A percentile compares a stretch with the other conserved stretches of the same genome.
phyloP scores from a whole-genome alignment of 352 stramenopile species.

The Phytophthora pini region DNA sequence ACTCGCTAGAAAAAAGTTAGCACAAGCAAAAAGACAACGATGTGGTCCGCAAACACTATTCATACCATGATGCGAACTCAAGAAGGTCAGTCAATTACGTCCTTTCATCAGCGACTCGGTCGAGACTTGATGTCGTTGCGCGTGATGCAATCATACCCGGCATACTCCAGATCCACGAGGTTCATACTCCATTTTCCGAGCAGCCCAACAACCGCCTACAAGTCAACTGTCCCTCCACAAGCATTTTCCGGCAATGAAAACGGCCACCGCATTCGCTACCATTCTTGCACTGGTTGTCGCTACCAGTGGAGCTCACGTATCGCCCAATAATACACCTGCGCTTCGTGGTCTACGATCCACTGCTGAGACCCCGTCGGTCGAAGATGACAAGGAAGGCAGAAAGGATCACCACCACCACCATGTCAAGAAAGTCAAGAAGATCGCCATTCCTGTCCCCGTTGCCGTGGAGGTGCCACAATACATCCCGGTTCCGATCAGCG shows the following conservation, averaged over 20 bases:
- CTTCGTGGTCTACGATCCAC: slow-evolving; percentile 12
- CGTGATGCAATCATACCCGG: not conserved
- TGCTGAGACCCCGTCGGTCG: slow-evolving; percentile 9
- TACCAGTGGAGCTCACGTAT: slow-evolving; percentile 5
- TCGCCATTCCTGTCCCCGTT: slow-evolving; percentile 37
- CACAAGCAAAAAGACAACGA: no score
- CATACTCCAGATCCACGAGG: not conserved
- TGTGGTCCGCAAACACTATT: no score
- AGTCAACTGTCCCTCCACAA: not conserved
- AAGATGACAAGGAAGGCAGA: slow-evolving; percentile 17
- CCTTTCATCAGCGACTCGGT: not conserved
- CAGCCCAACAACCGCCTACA: not conserved
- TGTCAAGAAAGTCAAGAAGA: slow-evolving; percentile 45
- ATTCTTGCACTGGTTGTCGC: slow-evolving; percentile 23
- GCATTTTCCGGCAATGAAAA: slow-evolving; percentile 22
- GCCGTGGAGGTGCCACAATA: slow-evolving; percentile 35
- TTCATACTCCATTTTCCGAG: slow-evolving; percentile 18
- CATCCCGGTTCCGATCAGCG: slow-evolving; percentile 31
- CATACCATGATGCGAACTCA: no score
- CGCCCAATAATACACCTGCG: slow-evolving; percentile 1
- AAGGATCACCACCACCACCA: slow-evolving; percentile 14
- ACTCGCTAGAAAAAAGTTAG: no score
- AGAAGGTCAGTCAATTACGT: slow-evolving; percentile 4
- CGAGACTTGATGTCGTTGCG: slow-evolving; percentile 5
- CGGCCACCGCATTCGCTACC: slow-evolving; percentile 9